phyloP scores from a whole-genome alignment of 129 eudicot genomes.

The Arctium lappa region DNA sequence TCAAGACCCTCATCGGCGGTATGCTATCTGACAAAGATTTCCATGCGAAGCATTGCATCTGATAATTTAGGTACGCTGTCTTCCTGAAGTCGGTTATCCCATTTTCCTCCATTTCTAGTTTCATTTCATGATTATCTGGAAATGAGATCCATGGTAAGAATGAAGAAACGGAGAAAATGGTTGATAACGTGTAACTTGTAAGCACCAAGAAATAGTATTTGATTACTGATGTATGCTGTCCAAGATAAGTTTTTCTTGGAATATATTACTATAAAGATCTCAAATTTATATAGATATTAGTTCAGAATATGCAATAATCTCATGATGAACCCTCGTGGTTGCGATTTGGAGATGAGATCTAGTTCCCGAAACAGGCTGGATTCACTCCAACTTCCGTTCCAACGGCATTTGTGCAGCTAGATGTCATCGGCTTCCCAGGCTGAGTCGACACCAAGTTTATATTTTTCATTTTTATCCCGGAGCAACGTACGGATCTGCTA shows the following conservation, averaged over 20 bases:
- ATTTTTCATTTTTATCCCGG: slow-evolving; percentile 37
- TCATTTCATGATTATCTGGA: background rate
- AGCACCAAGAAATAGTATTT: slow-evolving; percentile 11
- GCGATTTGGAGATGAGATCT: background rate
- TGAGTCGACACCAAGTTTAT: slow-evolving; percentile 27
- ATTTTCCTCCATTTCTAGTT: background rate
- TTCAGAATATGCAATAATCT: slow-evolving; percentile 20
- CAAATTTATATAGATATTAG: slow-evolving; percentile 18
- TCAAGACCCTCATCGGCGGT: slow-evolving; percentile 52
- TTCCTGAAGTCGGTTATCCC: background rate
- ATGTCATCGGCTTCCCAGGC: slow-evolving; percentile 35
- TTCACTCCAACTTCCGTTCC: slow-evolving; percentile 42
- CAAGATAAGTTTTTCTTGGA: slow-evolving; percentile 28
- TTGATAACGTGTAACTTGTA: slow-evolving; percentile 13
- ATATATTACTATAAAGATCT: slow-evolving; percentile 7
- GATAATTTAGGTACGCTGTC: background rate
- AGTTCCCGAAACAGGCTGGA: slow-evolving; percentile 48
- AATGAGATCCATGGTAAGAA: background rate
- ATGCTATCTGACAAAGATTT: slow-evolving; percentile 64
- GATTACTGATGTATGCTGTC: slow-evolving; percentile 17
- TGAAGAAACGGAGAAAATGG: slow-evolving; percentile 13
- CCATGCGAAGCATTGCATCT: slow-evolving; percentile 57
- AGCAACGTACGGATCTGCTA: slow-evolving; percentile 53
- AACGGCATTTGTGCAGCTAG: slow-evolving; percentile 45
- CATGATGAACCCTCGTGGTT: background rate